Evolutionary conservation across 768 basidiomycete species (phyloP), one percentile per base, ranked within the genome.

Genomic region (Boletus rex-veris): DNA sequence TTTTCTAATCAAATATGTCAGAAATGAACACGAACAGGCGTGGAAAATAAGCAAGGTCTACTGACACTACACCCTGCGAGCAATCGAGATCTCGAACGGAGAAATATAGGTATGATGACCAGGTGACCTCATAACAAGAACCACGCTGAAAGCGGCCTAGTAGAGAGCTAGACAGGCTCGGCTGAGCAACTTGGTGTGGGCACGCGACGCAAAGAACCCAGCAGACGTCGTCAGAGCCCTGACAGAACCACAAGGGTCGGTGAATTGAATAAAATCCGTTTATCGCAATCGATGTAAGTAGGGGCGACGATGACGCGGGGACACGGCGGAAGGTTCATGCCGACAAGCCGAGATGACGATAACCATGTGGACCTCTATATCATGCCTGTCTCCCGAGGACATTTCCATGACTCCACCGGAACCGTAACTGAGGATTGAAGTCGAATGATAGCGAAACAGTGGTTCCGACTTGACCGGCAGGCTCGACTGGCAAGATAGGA

Each of bases 1-100:
- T 26, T 35, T 52, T 48, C 30, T 46, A 50, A 36, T 48, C 30
- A 42, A 54, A 61, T 64, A 61, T 54, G 56, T 65, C 64, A 64
- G 52, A 39, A 52, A 42, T 39, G 45, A 49, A 52, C 50, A n/a
- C 39, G 39, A 45, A 39, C 45, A 37, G 50, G 54, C 43, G 26
- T 41, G 39, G 41, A 54, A 50, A 39, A 48, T 6, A 36, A 33
- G 7, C 42, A 48, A 30, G 42, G 53, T 58, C 50, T 57, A 60
- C 37, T n/a, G 58, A 30, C 48, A 14, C 37, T 48, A 50, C 59
- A 46, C 44, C 51, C 43, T 26, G 53, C 10, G 21, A 30, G 16
- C 21, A 45, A 62, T 65, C 60, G 56, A 46, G 37, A 55, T 43
- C 52, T 57, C 48, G 52, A 48, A 48, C 40, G 26, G 48, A 41